Conservation (phyloP, 1,284 basidiomycete species). For the Dichomitus squalens region DNA sequence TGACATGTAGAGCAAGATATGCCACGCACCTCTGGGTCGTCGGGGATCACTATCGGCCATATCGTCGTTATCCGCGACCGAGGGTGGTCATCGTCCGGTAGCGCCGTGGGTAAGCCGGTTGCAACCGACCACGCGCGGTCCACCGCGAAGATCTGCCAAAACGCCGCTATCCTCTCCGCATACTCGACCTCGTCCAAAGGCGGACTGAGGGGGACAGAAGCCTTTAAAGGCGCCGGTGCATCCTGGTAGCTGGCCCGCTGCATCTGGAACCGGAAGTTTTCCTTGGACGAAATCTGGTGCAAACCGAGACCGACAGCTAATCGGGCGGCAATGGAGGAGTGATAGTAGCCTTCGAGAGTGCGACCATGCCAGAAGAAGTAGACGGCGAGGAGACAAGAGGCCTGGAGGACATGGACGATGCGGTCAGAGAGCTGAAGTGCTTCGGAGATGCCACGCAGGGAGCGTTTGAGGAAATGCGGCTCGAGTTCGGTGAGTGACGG, state of each 20-base stretch:
- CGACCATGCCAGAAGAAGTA: conserved; percentile 62
- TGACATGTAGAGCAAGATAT: not conserved
- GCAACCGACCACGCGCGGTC: conserved; percentile 61
- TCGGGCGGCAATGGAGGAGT: conserved; percentile 58
- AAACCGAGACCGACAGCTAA: conserved; percentile 56
- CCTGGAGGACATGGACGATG: conserved; percentile 59
- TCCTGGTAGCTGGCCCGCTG: conserved; percentile 24
- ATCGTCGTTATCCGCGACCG: conserved; percentile 54
- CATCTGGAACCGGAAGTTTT: conserved; percentile 30
- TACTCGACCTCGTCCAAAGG: conserved; percentile 44
- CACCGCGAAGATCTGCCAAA: conserved; percentile 64
- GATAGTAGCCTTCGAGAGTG: conserved; percentile 60
- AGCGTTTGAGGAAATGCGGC: conserved; percentile 48
- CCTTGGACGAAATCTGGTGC: conserved; percentile 48
- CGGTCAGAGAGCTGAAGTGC: conserved; percentile 55
- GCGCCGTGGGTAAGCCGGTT: conserved; percentile 52
- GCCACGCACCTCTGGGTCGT: conserved; percentile 18
- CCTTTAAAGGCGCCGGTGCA: conserved; percentile 23
- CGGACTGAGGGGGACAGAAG: conserved; percentile 38
- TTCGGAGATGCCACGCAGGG: conserved; percentile 50
- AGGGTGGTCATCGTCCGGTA: conserved; percentile 52
- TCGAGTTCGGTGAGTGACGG: conserved; percentile 46
- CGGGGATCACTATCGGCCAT: conserved; percentile 44
- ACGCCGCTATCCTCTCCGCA: conserved; percentile 51
- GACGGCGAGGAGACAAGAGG: conserved; percentile 58